These are phyloP conservation scores for Saccharomyces mikatae DNA, from an alignment of 805 yeast species.

Conservation along the genomic window DNA sequence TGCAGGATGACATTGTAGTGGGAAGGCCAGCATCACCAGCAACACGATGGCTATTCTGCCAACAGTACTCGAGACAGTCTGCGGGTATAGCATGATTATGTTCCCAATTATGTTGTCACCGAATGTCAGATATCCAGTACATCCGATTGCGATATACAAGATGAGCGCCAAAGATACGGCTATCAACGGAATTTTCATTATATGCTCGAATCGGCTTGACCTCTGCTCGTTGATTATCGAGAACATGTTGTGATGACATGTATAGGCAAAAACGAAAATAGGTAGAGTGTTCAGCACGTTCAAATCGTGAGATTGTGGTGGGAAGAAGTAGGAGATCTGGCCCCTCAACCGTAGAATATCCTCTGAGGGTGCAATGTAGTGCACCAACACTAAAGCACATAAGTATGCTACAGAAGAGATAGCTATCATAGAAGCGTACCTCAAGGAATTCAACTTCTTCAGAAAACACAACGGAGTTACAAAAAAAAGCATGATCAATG, in stretches of 20 bases:
- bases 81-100: slow-evolving; percentile 66
- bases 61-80: slow-evolving; percentile 50
- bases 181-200: slow-evolving; percentile 38
- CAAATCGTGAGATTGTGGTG: slow-evolving; percentile 30
- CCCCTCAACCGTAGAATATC: slow-evolving; percentile 34
- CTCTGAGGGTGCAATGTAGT: slow-evolving; percentile 36
- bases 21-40: slow-evolving; percentile 70
- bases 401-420: slow-evolving; percentile 70
- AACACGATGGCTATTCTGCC: slow-evolving; percentile 74
- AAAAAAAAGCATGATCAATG: slow-evolving; percentile 41
- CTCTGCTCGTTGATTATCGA: slow-evolving; percentile 71
- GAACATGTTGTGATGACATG: slow-evolving; percentile 91
- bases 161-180: slow-evolving; percentile 52
- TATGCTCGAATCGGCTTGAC: slow-evolving; percentile 41
- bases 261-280: slow-evolving; percentile 81
- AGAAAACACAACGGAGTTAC: slow-evolving; percentile 52
- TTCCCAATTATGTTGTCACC: slow-evolving; percentile 73
- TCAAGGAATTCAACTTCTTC: slow-evolving; percentile 67
- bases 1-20: slow-evolving; percentile 81
- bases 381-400: slow-evolving; percentile 59
- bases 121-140: slow-evolving; percentile 74
- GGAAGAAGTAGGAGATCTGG: slow-evolving; percentile 28
- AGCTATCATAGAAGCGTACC: slow-evolving; percentile 76
- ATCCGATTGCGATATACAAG: slow-evolving; percentile 62
- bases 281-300: slow-evolving; percentile 62